Conservation (phyloP, 208 protist genomes). For the Leishmania braziliensis region DNA sequence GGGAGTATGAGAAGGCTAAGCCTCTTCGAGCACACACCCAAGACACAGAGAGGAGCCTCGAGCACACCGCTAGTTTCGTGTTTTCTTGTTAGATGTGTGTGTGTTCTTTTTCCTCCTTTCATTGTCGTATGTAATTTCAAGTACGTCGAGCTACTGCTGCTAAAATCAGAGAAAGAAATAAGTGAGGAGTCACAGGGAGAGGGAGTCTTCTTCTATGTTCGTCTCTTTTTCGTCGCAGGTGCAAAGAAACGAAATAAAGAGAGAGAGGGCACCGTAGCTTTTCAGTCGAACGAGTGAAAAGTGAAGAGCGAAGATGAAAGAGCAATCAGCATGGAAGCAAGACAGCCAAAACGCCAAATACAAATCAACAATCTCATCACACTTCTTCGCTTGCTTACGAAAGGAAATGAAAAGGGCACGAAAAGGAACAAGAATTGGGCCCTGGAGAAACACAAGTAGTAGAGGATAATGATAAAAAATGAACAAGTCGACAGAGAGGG, state of each 20-base stretch:
- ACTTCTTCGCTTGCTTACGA: neutral
- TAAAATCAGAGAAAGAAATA: slow-evolving; percentile 6
- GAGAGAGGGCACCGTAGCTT: neutral
- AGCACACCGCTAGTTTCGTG: neutral
- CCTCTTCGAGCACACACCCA: neutral
- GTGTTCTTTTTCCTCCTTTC: neutral
- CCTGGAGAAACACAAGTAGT: no score
- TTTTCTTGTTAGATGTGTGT: neutral
- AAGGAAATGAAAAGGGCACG: neutral
- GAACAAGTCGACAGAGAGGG: neutral
- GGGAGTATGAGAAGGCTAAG: neutral
- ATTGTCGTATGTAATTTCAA: neutral
- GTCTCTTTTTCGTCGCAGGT: neutral
- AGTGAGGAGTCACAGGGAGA: neutral
- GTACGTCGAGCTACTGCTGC: neutral
- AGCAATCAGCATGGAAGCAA: neutral
- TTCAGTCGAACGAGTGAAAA: neutral
- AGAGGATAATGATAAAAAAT: no score
- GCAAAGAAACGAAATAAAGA: slow-evolving; percentile 7
- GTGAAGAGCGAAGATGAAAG: neutral
- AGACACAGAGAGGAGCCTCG: neutral
- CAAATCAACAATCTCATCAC: neutral
- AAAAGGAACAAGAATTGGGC: neutral
- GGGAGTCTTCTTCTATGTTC: neutral
- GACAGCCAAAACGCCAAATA: neutral